Evolutionary conservation across 2,329 filamentous ascomycete species (phyloP).

Genomic region (Penicillium brasilianum): DNA sequence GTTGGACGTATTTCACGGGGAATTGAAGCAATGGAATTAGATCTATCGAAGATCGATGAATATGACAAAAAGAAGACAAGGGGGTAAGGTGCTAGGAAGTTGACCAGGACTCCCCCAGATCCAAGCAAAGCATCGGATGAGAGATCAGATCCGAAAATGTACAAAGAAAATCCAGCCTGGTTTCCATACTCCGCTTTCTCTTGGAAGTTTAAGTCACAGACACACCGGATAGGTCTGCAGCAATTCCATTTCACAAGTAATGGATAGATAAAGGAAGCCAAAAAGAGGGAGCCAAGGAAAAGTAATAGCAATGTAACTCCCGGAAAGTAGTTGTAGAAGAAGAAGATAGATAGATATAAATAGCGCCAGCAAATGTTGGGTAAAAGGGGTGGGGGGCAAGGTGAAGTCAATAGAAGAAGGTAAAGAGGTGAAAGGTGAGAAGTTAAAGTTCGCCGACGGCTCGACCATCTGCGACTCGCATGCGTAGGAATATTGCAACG

Average conservation of each 20-base stretch:
- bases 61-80: conserved; percentile 2
- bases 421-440: not conserved
- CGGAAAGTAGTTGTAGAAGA: conserved; percentile 6
- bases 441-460: conserved; percentile 32
- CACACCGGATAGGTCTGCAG: not conserved
- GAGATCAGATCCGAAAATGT: conserved; percentile 15
- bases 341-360: not conserved
- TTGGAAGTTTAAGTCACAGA: not conserved
- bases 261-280: not conserved
- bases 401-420: not conserved
- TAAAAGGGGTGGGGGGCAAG: not conserved
- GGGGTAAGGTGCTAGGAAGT: not conserved
- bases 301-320: not conserved
- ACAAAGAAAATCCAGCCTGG: conserved; percentile 17
- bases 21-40: conserved; percentile 15
- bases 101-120: not conserved
- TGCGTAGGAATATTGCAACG: conserved; percentile 40
- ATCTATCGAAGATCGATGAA: conserved; percentile 27
- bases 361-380: not conserved
- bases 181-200: not conserved
- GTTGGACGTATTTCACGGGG: not conserved
- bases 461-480: conserved; percentile 41
- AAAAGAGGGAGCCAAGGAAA: conserved; percentile 2
- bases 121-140: conserved; percentile 2
- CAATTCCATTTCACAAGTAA: not conserved